Conservation (phyloP, 768 basidiomycete species). For the Auriscalpium vulgare region DNA sequence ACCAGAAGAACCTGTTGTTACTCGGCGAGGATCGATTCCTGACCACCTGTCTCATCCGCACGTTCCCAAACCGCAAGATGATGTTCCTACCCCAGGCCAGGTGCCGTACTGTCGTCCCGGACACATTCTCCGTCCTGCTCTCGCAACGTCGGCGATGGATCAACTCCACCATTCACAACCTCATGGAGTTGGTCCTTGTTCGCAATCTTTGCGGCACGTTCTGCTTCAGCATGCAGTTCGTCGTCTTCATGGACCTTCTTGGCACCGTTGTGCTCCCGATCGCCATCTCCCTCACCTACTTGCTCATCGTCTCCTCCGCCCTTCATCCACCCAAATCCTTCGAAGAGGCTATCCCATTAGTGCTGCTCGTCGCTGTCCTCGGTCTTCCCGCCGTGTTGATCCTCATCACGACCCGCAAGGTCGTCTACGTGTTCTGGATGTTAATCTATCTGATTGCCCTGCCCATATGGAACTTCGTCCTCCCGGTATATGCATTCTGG, state of each 20-base stretch:
- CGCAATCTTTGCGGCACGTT: slow-evolving; percentile 97
- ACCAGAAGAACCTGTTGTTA: slow-evolving; percentile 94
- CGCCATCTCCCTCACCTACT: slow-evolving; percentile 86
- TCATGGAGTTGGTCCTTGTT: slow-evolving; percentile 97
- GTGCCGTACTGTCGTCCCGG: slow-evolving; percentile 93
- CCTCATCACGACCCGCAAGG: slow-evolving; percentile 87
- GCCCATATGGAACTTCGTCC: slow-evolving; percentile 92
- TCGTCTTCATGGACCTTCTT: slow-evolving; percentile 94
- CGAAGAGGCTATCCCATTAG: slow-evolving; percentile 87
- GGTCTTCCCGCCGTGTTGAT: slow-evolving; percentile 92
- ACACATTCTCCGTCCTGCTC: slow-evolving; percentile 86
- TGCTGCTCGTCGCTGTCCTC: slow-evolving; percentile 83
- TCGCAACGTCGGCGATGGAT: slow-evolving; percentile 99
- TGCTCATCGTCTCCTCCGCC: slow-evolving; percentile 75
- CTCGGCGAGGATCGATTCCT: slow-evolving; percentile 99
- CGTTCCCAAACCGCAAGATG: slow-evolving; percentile 99
- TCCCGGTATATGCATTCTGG: slow-evolving; percentile 97
- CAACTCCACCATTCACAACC: slow-evolving; percentile 98
- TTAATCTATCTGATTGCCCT: slow-evolving; percentile 86
- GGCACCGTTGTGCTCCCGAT: slow-evolving; percentile 91
- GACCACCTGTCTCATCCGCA: slow-evolving; percentile 90
- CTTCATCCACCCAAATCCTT: slow-evolving; percentile 77
- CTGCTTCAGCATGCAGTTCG: slow-evolving; percentile 99
- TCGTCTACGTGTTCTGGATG: slow-evolving; percentile 99
- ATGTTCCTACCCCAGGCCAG: slow-evolving; percentile 96